These are phyloP conservation scores for Trichoderma cornu-damae DNA, from an alignment of 2,329 filamentous ascomycete genomes.

Conservation along the genomic window DNA sequence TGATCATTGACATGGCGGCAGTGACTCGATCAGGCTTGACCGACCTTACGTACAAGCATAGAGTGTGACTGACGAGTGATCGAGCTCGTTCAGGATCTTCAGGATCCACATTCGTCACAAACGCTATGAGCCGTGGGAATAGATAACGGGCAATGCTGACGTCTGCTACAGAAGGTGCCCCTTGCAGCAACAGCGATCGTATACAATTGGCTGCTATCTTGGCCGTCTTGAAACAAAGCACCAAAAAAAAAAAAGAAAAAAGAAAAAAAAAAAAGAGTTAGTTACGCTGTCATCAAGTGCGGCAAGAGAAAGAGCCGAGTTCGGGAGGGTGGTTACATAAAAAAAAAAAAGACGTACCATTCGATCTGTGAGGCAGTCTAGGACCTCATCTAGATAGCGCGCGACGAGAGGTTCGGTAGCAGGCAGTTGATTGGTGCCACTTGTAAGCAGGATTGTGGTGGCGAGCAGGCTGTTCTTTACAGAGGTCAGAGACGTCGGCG, in stretches of 20 bases:
- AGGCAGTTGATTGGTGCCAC: constrained; percentile 66
- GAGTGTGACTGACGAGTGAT: constrained; percentile 63
- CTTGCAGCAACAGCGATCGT: constrained; percentile 70
- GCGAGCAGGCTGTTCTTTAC: constrained; percentile 91
- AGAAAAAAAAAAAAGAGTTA: neutral
- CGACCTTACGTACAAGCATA: constrained; percentile 64
- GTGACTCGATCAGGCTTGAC: constrained; percentile 43
- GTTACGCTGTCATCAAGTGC: neutral
- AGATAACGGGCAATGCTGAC: constrained; percentile 70
- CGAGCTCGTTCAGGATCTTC: constrained; percentile 78
- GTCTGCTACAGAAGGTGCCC: constrained; percentile 58
- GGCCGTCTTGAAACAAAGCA: constrained; percentile 54
- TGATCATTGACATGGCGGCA: constrained; percentile 67
- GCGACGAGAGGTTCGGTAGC: constrained; percentile 69
- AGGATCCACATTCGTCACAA: constrained; percentile 62
- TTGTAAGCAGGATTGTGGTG: constrained; percentile 82
- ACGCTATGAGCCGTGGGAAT: constrained; percentile 68
- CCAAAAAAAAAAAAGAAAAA: neutral
- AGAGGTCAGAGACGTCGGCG: constrained; percentile 71
- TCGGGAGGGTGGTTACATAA: neutral
- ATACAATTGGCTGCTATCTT: constrained; percentile 89
- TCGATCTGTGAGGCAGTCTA: constrained; percentile 76
- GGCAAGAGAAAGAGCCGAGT: neutral
- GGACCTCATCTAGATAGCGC: constrained; percentile 71
- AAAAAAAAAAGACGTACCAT: constrained; percentile 70